Percentiles rank a stretch among this genome's conserved stretches.
These are phyloP conservation scores for Aphanomyces euteiches DNA, from an alignment of 352 stramenopile genomes.

Conservation along the genomic window DNA sequence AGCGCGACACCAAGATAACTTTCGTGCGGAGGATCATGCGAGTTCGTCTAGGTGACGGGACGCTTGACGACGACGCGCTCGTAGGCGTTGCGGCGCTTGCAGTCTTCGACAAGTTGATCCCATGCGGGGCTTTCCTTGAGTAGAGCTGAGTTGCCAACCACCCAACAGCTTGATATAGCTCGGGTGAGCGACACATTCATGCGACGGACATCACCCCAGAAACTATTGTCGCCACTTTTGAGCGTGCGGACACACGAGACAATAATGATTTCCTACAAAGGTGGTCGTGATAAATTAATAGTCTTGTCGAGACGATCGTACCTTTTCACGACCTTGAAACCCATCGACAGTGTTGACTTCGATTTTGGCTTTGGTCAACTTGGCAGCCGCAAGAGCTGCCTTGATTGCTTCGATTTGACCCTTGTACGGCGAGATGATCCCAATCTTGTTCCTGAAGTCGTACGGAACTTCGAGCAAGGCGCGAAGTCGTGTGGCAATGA, in stretches of 20 bases:
- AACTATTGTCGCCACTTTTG: conserved; percentile 13
- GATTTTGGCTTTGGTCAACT: conserved; percentile 29
- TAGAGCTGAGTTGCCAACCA: conserved; percentile 71
- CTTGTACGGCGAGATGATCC: conserved; percentile 28
- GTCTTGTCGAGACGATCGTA: conserved; percentile 37
- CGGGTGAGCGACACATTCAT: conserved; percentile 26
- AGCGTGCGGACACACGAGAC: conserved; percentile 22
- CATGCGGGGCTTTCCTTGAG: conserved; percentile 66
- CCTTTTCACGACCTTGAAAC: conserved; percentile 84
- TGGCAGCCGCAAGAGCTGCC: not conserved
- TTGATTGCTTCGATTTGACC: conserved; percentile 25
- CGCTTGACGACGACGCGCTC: not conserved
- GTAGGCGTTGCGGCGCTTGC: conserved; percentile 52
- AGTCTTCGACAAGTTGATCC: conserved; percentile 60
- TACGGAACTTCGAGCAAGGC: not conserved
- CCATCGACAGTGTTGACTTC: conserved; percentile 92
- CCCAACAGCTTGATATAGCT: conserved; percentile 34
- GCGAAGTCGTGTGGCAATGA: conserved; percentile 10
- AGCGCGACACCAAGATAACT: not conserved
- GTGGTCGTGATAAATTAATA: not conserved
- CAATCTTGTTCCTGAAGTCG: conserved; percentile 18
- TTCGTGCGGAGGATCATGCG: not conserved
- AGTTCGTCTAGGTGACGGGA: not conserved
- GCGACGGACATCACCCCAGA: conserved; percentile 22
- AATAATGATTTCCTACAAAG: conserved; percentile 24